phyloP scores from a whole-genome alignment of 176 grass and related monocot species.

The Avena sativa region DNA sequence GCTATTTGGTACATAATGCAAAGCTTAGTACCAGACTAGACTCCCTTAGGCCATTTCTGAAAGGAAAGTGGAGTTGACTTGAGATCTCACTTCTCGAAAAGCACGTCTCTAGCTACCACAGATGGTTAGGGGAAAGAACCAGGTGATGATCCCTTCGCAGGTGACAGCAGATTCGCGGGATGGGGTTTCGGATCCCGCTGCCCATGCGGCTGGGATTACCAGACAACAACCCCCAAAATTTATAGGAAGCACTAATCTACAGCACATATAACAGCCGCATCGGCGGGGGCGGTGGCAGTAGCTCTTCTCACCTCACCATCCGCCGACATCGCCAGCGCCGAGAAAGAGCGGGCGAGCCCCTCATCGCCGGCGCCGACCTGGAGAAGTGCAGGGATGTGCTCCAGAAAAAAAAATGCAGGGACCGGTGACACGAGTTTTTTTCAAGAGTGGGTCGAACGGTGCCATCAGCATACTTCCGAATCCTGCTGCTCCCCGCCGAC shows the following conservation, averaged over 20 bases:
- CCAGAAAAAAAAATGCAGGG: neutral
- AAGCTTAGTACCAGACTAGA: neutral
- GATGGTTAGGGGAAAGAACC: neutral
- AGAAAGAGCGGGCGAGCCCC: conserved; percentile 13
- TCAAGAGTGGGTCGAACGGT: no score
- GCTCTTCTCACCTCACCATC: neutral
- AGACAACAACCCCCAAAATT: neutral
- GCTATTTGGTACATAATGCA: neutral
- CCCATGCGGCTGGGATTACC: neutral
- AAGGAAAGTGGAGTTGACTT: conserved; percentile 13
- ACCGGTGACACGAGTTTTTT: neutral
- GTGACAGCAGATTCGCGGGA: neutral
- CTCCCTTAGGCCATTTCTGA: neutral
- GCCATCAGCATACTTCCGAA: no score
- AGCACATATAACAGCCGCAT: conserved; percentile 7
- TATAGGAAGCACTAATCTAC: conserved; percentile 10
- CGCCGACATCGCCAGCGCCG: neutral
- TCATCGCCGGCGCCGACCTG: conserved; percentile 1
- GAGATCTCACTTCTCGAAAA: neutral
- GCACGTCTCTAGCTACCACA: neutral
- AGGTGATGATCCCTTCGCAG: neutral
- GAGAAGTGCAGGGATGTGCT: neutral
- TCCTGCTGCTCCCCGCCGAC: no score
- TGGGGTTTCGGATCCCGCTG: neutral
- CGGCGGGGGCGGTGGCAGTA: neutral